Evolutionary conservation across 2,329 filamentous ascomycete genomes (phyloP), one percentile per base, ranked within the genome.

Genomic region (Phaeosphaeria sp.): DNA sequence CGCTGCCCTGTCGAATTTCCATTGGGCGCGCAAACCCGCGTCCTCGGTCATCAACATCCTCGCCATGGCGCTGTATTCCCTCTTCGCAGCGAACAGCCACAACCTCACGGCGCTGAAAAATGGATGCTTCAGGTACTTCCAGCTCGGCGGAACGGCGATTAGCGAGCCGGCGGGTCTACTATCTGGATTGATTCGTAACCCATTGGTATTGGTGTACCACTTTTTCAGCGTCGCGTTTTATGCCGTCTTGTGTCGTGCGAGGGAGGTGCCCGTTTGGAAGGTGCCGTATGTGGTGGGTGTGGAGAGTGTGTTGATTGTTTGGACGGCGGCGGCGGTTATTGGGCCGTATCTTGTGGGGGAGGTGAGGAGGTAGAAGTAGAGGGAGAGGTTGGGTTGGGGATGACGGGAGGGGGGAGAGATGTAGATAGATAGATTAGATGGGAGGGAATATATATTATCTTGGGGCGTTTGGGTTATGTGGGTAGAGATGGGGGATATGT

Each of bases 1-100:
- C 53, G 78, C 80, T 51, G 90, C 90, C 66, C 87, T 98, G 82
- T 80, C 83, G 13, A 77, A 82, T 17, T 95, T 98, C 80, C 93
- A 98, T 83, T 96, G 92, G 91, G 83, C 83, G 66, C 87, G 95
- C 71, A 98, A 98, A 81, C 81, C 83, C 63, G 83, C 93, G 49
- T 92, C 91, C 0, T 88, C 88, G 52, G 93, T 97, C 67, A 95
- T 99, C 83, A 99, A 99, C 78, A 96, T 98, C 67, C 88, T 99
- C n/a, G 94, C 95, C 1, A 91, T 95, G 82, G 93, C 95, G 0
- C 85, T 99, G 1, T 99, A 99, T 81, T 83, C 86, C 30, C 86
- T 99, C 13, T 99, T 98, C 75, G 92, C 94, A 17, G 95, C 94
- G 51, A 84, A 96, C 74, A 84, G 68, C 58, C 11, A 57, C 2